Base-by-base conservation (phyloP, 257 asterid species). In the Scutellaria galericulata region DNA sequence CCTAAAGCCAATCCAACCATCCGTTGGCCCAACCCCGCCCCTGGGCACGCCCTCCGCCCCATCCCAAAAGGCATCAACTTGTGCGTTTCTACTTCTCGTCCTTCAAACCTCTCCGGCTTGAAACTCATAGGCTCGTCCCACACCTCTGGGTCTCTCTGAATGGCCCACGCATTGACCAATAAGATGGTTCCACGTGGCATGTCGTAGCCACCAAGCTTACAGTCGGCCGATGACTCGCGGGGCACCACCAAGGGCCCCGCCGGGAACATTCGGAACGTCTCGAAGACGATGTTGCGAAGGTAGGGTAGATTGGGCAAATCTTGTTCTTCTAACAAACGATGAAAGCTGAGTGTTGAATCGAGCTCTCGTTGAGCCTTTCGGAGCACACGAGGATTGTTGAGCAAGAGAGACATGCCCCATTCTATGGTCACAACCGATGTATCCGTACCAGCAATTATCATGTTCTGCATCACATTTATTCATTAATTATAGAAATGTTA, bases 11-110 rank as follows among this genome's bases (percentile, higher is more conserved):
- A 52, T 0, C 86, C 83, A 18, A 84, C 83, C 76, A 84, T 73
- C 14, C 83, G 68, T 18, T 66, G 75, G 0, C 72, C 89, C 20
- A 84, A 37, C 7, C 76, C 76, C 5, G 73, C 39, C 7, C 89
- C 85, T 0, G 89, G 89, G 72, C 89, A 84, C 0, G 80, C 79
- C 80, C 86, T 74, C 18, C 89, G 64, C 10, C 86, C 86, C 74
- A 74, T 77, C 10, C 86, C 86, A 48, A 82, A 84, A 1, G 81
- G 80, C 78, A 84, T 68, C 66, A 77, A 22, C 58, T 64, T 79
- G 5, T 75, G 78, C 0, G 74, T 20, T 11, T 52, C 83, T 64
- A 68, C 76, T 5, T 72, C 77, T 14, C 13, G 54, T 1, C 69
- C 82, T 59, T 82, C 76, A 40, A 79, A 79, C 47, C 86, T 79